Conservation (phyloP, 1,139 yeast species). For the Cylindricascospora bacillispora region DNA sequence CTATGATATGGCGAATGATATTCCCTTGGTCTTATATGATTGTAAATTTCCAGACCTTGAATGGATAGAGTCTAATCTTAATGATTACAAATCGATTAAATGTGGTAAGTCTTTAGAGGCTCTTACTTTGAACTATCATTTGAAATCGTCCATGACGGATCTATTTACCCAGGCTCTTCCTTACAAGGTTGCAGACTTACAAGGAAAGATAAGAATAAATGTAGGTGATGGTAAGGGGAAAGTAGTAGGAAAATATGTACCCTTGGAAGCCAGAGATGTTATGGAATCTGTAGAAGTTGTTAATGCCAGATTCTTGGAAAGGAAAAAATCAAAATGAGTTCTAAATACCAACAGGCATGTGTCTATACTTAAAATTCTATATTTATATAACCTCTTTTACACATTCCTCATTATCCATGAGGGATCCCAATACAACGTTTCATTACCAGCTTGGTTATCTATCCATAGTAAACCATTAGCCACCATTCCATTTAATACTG, state of each 20-base stretch:
- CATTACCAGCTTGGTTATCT: conserved; percentile 40
- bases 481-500: conserved; percentile 68
- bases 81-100: conserved; percentile 18
- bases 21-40: conserved; percentile 81
- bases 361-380: not conserved
- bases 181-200: conserved; percentile 8
- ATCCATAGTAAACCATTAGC: conserved; percentile 75
- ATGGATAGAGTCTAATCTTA: conserved; percentile 36
- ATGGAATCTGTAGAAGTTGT: conserved; percentile 52
- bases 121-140: conserved; percentile 26
- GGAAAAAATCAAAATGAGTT: conserved; percentile 22
- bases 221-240: conserved; percentile 66
- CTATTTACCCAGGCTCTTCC: conserved; percentile 23
- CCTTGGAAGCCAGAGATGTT: conserved; percentile 44
- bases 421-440: conserved; percentile 53
- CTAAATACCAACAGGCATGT: not conserved
- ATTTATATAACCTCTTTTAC: not conserved
- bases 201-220: conserved; percentile 34
- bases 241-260: conserved; percentile 42
- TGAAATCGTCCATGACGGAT: conserved; percentile 25
- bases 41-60: conserved; percentile 64
- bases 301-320: conserved; percentile 49
- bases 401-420: conserved; percentile 29
- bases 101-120: conserved; percentile 18
- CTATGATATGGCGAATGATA: conserved; percentile 83